Evolutionary conservation across 805 yeast genomes (phyloP).

Genomic region (Saccharomycopsis microspora): DNA sequence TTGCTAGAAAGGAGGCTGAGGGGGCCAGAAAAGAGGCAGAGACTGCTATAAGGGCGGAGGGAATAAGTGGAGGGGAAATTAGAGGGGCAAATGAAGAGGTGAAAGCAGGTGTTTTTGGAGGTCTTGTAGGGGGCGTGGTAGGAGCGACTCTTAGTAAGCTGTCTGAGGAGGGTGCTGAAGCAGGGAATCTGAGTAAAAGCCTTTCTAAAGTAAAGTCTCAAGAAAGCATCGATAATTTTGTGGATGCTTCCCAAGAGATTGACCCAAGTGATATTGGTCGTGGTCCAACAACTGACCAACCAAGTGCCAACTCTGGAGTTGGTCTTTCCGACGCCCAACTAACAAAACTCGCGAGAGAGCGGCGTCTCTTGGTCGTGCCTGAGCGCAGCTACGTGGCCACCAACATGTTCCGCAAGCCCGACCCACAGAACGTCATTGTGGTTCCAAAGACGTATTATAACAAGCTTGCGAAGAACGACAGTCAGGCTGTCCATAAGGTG

Average conservation of each 20-base stretch:
- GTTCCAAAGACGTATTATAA: slow-evolving; percentile 56
- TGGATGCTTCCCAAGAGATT: slow-evolving; percentile 14
- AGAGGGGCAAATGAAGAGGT: not conserved
- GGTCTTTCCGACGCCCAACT: slow-evolving; percentile 22
- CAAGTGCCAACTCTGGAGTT: slow-evolving; percentile 22
- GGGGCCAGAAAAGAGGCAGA: not conserved
- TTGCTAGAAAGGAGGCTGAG: not conserved
- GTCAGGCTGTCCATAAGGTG: slow-evolving; percentile 32
- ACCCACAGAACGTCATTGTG: slow-evolving; percentile 44
- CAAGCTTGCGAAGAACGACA: slow-evolving; percentile 37
- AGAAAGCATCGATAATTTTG: slow-evolving; percentile 8
- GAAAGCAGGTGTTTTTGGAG: not conserved
- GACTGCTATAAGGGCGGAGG: not conserved
- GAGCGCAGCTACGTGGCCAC: slow-evolving; percentile 51
- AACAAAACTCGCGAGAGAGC: slow-evolving; percentile 28
- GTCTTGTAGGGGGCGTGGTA: not conserved
- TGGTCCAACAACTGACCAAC: slow-evolving; percentile 10
- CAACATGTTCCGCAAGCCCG: slow-evolving; percentile 43
- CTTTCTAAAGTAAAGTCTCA: not conserved
- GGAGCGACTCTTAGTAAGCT: no score
- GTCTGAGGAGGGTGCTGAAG: no score
- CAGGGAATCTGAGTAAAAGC: no score
- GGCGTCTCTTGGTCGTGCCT: slow-evolving; percentile 47
- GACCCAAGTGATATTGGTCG: slow-evolving; percentile 7
- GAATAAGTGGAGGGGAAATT: not conserved